phyloP scores from a whole-genome alignment of 768 basidiomycete genomes.

The Fibroporia radiculosa region DNA sequence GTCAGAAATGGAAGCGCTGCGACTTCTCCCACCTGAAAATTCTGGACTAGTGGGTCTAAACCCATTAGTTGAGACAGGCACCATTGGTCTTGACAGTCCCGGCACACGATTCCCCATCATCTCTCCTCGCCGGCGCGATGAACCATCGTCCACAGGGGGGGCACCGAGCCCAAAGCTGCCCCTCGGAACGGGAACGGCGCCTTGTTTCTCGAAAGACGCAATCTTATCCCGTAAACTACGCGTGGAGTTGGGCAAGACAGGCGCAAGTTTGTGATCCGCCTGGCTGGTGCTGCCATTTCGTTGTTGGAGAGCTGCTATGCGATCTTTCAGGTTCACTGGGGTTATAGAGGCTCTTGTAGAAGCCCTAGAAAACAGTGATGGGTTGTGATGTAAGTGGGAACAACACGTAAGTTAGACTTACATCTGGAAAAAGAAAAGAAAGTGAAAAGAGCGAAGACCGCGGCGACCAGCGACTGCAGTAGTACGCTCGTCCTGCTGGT shows the following conservation, averaged over 20 bases:
- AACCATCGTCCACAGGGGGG: constrained; percentile 44
- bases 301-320: constrained; percentile 77
- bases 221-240: constrained; percentile 54
- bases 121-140: constrained; percentile 49
- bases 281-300: constrained; percentile 25
- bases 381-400: not conserved
- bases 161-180: constrained; percentile 66
- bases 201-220: constrained; percentile 73
- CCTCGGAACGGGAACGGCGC: constrained; percentile 67
- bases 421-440: constrained; percentile 13
- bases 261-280: constrained; percentile 10
- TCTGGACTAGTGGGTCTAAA: constrained; percentile 5
- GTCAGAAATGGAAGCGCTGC: constrained; percentile 13
- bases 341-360: constrained; percentile 18
- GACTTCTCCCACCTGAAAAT: constrained; percentile 6
- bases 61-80: constrained; percentile 8
- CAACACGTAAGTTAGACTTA: constrained; percentile 9
- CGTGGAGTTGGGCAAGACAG: constrained; percentile 4
- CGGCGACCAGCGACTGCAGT: constrained; percentile 26
- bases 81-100: constrained; percentile 21
- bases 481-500: constrained; percentile 18
- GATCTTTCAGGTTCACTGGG: constrained; percentile 62
- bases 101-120: constrained; percentile 69
- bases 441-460: constrained; percentile 21
- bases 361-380: constrained; percentile 13